Percentiles rank a stretch among this genome's conserved stretches.
phyloP scores from a whole-genome alignment of 177 flowering plant species.

The Vitis hybrid region DNA sequence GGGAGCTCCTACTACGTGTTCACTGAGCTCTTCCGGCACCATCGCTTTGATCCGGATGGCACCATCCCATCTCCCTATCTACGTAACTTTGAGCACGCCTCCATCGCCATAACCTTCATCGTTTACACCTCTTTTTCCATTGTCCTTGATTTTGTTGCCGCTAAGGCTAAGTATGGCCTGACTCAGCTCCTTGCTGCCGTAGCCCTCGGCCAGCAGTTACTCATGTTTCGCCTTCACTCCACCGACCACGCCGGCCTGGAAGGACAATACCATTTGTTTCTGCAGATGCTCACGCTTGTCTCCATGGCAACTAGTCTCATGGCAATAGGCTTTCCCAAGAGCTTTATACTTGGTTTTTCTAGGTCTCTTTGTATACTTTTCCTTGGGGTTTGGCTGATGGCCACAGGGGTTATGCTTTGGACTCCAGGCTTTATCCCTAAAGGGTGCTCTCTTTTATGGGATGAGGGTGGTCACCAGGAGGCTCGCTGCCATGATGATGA shows the following conservation, averaged over 20 bases:
- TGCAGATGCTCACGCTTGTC: constrained; percentile 46
- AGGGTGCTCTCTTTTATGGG: constrained; percentile 61
- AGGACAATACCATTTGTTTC: constrained; percentile 74
- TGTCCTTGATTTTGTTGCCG: constrained; percentile 32
- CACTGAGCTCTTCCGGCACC: constrained; percentile 81
- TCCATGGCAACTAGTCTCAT: constrained; percentile 56
- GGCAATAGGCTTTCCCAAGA: constrained; percentile 41
- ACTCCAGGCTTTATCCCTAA: constrained; percentile 64
- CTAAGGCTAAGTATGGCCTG: constrained; percentile 31
- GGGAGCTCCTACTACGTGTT: constrained; percentile 45
- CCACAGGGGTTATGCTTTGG: constrained; percentile 78
- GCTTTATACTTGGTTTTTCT: constrained; percentile 62
- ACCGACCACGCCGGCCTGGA: constrained; percentile 74
- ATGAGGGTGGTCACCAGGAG: constrained; percentile 63
- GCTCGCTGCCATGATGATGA: constrained; percentile 54
- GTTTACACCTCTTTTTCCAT: constrained; percentile 51
- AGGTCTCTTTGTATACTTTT: constrained; percentile 63
- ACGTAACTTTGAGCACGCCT: constrained; percentile 81
- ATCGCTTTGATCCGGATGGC: constrained; percentile 75
- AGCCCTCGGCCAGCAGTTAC: constrained; percentile 61
- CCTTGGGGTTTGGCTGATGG: constrained; percentile 75
- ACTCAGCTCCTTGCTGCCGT: constrained; percentile 47
- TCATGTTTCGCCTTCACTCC: constrained; percentile 73
- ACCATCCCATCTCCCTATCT: constrained; percentile 86
- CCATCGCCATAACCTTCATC: constrained; percentile 60